These are phyloP conservation scores for Ceratobasidium sp. DNA, from an alignment of 1,284 basidiomycete species.

Conservation along the genomic window DNA sequence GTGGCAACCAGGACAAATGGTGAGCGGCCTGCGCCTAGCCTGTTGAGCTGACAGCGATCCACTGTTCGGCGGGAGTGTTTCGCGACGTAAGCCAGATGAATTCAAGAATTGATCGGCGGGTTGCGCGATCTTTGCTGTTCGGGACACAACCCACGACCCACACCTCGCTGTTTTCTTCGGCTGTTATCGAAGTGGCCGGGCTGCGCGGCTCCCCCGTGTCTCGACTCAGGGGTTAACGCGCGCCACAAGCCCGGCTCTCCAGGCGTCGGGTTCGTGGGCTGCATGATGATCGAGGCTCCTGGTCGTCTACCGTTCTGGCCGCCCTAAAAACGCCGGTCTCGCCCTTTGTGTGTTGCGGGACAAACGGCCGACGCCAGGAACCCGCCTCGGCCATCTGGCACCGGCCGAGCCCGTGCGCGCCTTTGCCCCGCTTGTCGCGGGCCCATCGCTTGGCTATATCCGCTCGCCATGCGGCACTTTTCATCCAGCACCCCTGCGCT, in stretches of 20 bases:
- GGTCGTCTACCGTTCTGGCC: neutral
- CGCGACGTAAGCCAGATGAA: neutral
- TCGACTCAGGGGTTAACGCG: slow-evolving; percentile 3
- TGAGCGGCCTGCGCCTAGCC: neutral
- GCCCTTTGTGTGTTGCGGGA: slow-evolving; percentile 5
- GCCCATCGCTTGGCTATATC: neutral
- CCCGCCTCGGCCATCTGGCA: neutral
- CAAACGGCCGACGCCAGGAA: neutral
- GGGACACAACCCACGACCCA: neutral
- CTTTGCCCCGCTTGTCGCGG: neutral
- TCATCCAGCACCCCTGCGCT: neutral
- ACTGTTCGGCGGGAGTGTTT: neutral
- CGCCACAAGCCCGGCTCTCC: neutral
- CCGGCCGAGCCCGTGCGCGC: slow-evolving; percentile 18
- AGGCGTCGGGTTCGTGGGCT: neutral
- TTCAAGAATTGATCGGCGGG: slow-evolving; percentile 18
- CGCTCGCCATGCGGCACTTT: neutral
- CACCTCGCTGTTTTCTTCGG: neutral
- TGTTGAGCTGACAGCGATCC: neutral
- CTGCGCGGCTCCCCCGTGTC: neutral
- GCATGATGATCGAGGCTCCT: neutral
- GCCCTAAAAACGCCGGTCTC: neutral
- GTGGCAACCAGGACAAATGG: neutral
- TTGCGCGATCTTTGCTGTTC: slow-evolving; percentile 6
- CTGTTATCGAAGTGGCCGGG: neutral